Conservation (phyloP, 2,329 filamentous ascomycete genomes). For the Gnomoniopsis smithogilvyi region DNA sequence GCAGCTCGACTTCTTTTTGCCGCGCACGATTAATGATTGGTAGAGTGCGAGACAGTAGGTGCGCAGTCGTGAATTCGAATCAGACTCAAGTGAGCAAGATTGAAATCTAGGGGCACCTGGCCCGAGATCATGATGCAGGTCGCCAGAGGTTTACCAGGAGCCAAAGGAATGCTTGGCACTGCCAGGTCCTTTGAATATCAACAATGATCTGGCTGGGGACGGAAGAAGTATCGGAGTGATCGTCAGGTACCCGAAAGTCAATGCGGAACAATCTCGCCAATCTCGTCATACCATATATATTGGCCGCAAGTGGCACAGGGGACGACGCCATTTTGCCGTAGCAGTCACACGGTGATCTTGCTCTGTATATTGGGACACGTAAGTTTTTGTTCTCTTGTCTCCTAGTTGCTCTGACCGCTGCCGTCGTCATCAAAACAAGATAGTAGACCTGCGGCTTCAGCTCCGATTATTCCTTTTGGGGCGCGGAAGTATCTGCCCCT, state of each 20-base stretch:
- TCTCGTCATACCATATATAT: neutral
- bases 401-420: neutral
- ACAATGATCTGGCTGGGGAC: neutral
- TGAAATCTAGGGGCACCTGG: neutral
- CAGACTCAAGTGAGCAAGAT: neutral
- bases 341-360: neutral
- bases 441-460: neutral
- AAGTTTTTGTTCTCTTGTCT: no score
- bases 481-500: neutral
- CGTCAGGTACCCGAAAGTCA: neutral
- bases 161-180: neutral
- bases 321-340: neutral
- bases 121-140: no score
- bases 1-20: no score
- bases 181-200: neutral
- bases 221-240: neutral
- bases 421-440: neutral
- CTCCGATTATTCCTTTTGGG: neutral
- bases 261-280: neutral
- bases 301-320: neutral
- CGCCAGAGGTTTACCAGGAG: no score
- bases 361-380: neutral
- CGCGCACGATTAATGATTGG: no score
- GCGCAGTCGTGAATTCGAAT: neutral
- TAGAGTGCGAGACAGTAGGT: no score